A percentile compares a stretch with the other conserved stretches of the same genome.
These are phyloP conservation scores for Acanthamoeba triangularis DNA, from an alignment of 208 protist species.

Conservation along the genomic window DNA sequence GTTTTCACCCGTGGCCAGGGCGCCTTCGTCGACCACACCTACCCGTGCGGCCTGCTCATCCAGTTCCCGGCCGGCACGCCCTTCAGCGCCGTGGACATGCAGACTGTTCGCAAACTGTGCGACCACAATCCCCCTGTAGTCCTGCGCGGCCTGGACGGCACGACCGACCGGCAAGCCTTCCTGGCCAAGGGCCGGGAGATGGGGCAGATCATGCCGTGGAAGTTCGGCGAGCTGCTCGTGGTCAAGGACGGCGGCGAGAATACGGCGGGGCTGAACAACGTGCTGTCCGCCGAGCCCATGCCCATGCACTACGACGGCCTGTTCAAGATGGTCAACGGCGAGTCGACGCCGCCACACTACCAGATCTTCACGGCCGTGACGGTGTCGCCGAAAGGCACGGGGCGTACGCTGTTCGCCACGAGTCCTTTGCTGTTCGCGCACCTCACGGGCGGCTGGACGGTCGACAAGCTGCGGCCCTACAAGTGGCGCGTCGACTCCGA, in stretches of 20 bases:
- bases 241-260: slow-evolving; percentile 14
- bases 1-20: slow-evolving; percentile 20
- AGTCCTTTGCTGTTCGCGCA: neutral
- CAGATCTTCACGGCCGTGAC: slow-evolving; percentile 11
- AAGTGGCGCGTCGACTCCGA: neutral
- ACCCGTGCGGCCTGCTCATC: neutral
- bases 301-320: slow-evolving; percentile 42
- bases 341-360: neutral
- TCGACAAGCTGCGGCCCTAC: neutral
- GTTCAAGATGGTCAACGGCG: slow-evolving; percentile 47
- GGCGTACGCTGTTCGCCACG: neutral
- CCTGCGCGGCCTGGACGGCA: slow-evolving; percentile 1
- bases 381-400: neutral
- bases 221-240: slow-evolving; percentile 5
- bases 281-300: slow-evolving; percentile 22
- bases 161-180: slow-evolving; percentile 3
- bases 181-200: neutral
- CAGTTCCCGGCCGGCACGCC: slow-evolving; percentile 17
- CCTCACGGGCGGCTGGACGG: neutral
- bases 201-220: neutral
- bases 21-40: slow-evolving; percentile 7
- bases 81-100: neutral
- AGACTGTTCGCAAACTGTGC: neutral
- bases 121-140: neutral
- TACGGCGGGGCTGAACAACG: slow-evolving; percentile 22